Evolutionary conservation across 2,329 filamentous ascomycete genomes (phyloP).

Genomic region (Scleromitrula shiraiana): DNA sequence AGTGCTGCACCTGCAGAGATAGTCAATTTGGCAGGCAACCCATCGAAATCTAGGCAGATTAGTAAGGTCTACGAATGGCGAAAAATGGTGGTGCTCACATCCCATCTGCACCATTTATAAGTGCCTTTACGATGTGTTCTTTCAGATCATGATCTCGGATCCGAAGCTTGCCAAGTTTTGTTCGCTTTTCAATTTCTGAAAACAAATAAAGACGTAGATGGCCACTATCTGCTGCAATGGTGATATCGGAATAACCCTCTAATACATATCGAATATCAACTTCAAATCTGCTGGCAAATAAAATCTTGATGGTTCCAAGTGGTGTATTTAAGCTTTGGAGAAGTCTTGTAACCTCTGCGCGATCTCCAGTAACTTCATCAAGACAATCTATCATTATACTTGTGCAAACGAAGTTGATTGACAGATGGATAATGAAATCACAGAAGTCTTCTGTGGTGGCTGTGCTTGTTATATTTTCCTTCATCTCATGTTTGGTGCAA

Average conservation of each 20-base stretch:
- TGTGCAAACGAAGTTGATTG: slow-evolving; percentile 11
- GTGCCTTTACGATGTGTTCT: slow-evolving; percentile 11
- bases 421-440: slow-evolving; percentile 1
- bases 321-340: slow-evolving; percentile 8
- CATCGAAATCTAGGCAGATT: slow-evolving; percentile 14
- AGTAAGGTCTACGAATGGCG: slow-evolving; percentile 3
- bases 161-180: slow-evolving; percentile 2
- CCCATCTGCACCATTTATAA: slow-evolving; percentile 14
- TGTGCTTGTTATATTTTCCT: background rate
- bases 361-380: slow-evolving; percentile 21
- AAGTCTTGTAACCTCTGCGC: slow-evolving; percentile 4
- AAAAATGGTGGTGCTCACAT: slow-evolving; percentile 12
- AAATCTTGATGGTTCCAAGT: slow-evolving; percentile 11
- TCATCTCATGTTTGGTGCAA: background rate
- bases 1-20: slow-evolving; percentile 15
- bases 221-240: slow-evolving; percentile 14
- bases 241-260: slow-evolving; percentile 2
- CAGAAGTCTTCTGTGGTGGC: slow-evolving; percentile 3
- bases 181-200: slow-evolving; percentile 12
- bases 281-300: slow-evolving; percentile 14
- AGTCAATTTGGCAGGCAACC: slow-evolving; percentile 16
- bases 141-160: slow-evolving; percentile 9
- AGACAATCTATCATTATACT: slow-evolving; percentile 26
- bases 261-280: slow-evolving; percentile 9
- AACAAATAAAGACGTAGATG: slow-evolving; percentile 17